These are phyloP conservation scores for Chaetomium tenue DNA, from an alignment of 495 filamentous ascomycete species.

Conservation along the genomic window DNA sequence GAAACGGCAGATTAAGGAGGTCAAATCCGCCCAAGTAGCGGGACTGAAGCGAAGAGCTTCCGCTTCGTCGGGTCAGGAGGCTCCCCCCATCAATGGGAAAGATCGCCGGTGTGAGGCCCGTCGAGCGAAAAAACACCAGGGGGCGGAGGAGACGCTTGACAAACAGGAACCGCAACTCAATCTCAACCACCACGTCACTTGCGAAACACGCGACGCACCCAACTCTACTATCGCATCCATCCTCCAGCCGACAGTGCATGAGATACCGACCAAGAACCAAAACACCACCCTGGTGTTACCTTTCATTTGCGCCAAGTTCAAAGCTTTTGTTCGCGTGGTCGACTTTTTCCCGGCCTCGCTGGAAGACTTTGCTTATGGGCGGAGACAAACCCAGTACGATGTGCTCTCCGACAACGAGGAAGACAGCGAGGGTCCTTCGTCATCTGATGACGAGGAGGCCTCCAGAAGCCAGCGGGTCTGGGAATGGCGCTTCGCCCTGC, in stretches of 20 bases:
- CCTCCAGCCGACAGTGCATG: constrained; percentile 40
- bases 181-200: constrained; percentile 45
- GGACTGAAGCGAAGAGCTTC: constrained; percentile 35
- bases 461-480: constrained; percentile 44
- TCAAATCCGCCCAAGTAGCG: constrained; percentile 26
- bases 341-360: constrained; percentile 74
- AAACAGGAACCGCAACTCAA: constrained; percentile 26
- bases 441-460: constrained; percentile 21
- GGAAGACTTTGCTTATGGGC: constrained; percentile 67
- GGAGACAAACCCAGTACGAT: constrained; percentile 43
- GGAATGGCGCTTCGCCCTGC: constrained; percentile 78
- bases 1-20: constrained; percentile 47
- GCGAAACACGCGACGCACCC: constrained; percentile 39
- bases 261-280: constrained; percentile 37
- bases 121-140: constrained; percentile 25
- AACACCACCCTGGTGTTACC: constrained; percentile 51
- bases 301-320: constrained; percentile 74
- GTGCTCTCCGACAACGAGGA: constrained; percentile 44
- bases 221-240: constrained; percentile 51
- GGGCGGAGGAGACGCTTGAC: constrained; percentile 28
- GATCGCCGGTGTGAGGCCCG: constrained; percentile 1
- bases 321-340: constrained; percentile 65
- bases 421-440: constrained; percentile 36
- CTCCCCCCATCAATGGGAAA: constrained; percentile 33
- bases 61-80: constrained; percentile 21